Percentiles rank a stretch among this genome's conserved stretches.
phyloP scores from a whole-genome alignment of 306 rosid species.

The Canavalia gladiata region DNA sequence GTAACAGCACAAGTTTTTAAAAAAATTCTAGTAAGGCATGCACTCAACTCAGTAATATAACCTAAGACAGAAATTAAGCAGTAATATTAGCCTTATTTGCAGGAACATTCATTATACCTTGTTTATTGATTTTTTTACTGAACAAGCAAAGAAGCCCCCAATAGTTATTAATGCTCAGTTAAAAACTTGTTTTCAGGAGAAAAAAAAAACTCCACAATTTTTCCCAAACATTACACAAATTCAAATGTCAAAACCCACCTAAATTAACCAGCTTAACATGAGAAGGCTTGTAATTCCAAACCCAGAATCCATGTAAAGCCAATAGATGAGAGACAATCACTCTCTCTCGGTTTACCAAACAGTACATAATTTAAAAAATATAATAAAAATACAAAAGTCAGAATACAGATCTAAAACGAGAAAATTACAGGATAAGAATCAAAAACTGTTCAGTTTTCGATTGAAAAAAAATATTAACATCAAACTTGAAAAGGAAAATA shows the following conservation, averaged over 20 bases:
- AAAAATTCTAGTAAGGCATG: background rate
- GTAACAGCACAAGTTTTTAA: background rate
- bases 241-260: background rate
- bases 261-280: background rate
- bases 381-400: background rate
- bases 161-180: background rate
- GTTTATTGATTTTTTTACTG: background rate
- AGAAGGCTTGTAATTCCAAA: too few relatives aligned
- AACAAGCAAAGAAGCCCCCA: background rate
- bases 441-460: background rate
- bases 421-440: background rate
- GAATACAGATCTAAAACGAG: constrained; percentile 34
- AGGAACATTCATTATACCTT: background rate
- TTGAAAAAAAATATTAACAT: background rate
- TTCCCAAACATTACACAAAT: background rate
- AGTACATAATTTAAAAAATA: background rate
- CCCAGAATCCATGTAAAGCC: too few relatives aligned
- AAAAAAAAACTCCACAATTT: background rate
- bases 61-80: background rate
- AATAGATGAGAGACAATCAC: constrained; percentile 15
- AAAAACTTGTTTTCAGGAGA: background rate
- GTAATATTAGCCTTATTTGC: background rate
- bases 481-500: background rate
- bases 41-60: background rate
- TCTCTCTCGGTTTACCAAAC: constrained; percentile 10